These are phyloP conservation scores for Gloeopeniophorella convolvens DNA, from an alignment of 768 basidiomycete genomes.

Conservation along the genomic window DNA sequence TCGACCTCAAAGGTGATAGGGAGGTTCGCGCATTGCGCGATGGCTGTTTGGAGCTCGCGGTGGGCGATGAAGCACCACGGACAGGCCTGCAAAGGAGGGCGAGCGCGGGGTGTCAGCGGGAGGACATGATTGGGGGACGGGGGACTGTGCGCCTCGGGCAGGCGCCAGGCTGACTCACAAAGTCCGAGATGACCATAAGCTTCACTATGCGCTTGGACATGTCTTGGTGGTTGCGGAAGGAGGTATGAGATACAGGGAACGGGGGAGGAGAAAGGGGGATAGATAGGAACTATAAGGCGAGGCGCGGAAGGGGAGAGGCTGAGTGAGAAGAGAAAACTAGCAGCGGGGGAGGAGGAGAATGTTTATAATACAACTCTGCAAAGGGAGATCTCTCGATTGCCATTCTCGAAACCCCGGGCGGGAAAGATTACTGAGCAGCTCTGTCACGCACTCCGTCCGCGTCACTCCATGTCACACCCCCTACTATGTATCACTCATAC, in stretches of 20 bases:
- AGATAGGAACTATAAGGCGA: neutral
- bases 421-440: conserved; percentile 18
- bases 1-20: conserved; percentile 35
- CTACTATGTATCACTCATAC: neutral
- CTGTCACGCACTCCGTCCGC: conserved; percentile 15
- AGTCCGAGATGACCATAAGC: conserved; percentile 28
- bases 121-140: neutral
- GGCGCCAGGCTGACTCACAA: conserved; percentile 26
- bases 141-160: neutral
- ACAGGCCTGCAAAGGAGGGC: conserved; percentile 25
- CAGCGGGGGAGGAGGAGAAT: conserved; percentile 7
- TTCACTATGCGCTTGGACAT: conserved; percentile 20
- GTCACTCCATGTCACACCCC: conserved; percentile 1
- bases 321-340: conserved; percentile 11
- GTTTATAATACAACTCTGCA: conserved; percentile 18
- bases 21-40: conserved; percentile 29
- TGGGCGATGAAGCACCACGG: conserved; percentile 40
- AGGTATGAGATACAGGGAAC: neutral
- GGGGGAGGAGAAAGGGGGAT: neutral
- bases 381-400: conserved; percentile 14
- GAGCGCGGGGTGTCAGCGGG: conserved; percentile 7
- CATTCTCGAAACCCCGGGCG: conserved; percentile 8
- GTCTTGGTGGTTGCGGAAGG: neutral
- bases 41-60: conserved; percentile 34
- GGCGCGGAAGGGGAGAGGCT: conserved; percentile 1